These are phyloP conservation scores for Lentinula raphanica DNA, from an alignment of 768 basidiomycete species.

Conservation along the genomic window DNA sequence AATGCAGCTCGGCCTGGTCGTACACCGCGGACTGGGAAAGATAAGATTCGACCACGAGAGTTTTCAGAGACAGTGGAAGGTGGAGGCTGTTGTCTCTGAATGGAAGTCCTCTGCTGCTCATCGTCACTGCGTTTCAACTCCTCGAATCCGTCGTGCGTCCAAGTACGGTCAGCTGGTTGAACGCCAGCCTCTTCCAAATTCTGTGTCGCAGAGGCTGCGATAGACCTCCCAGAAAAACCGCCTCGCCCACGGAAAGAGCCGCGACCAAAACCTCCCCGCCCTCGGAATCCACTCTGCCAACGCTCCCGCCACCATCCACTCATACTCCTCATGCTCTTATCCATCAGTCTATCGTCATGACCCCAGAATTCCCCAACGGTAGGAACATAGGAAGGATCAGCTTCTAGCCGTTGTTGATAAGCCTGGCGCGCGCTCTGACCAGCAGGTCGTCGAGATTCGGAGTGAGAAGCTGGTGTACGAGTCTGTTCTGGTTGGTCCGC, in stretches of 20 bases:
- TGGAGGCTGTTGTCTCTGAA: slow-evolving; percentile 23
- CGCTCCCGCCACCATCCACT: slow-evolving; percentile 86
- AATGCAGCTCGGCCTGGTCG: slow-evolving; percentile 44
- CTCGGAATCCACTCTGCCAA: slow-evolving; percentile 68
- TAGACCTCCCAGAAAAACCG: slow-evolving; percentile 26
- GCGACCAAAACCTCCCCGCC: slow-evolving; percentile 39
- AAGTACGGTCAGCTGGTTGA: slow-evolving; percentile 56
- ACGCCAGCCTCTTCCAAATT: slow-evolving; percentile 18
- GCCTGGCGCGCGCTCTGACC: slow-evolving; percentile 74
- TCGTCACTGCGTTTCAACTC: slow-evolving; percentile 80
- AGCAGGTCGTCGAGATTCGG: slow-evolving; percentile 29
- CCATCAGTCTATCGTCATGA: slow-evolving; percentile 85
- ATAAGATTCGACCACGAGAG: slow-evolving; percentile 42
- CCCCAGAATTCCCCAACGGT: slow-evolving; percentile 92
- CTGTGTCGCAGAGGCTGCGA: slow-evolving; percentile 12
- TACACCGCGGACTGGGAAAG: slow-evolving; percentile 40
- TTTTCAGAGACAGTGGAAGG: slow-evolving; percentile 29
- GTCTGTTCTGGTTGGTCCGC: slow-evolving; percentile 21
- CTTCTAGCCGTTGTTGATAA: slow-evolving; percentile 77
- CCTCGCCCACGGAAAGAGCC: slow-evolving; percentile 49
- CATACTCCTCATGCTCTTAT: slow-evolving; percentile 74
- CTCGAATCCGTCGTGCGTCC: slow-evolving; percentile 87
- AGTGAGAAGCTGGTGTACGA: slow-evolving; percentile 20
- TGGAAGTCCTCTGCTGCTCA: slow-evolving; percentile 29
- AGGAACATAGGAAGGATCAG: slow-evolving; percentile 85